Conservation (phyloP, 352 stramenopile genomes). For the Globisporangium parvum region DNA sequence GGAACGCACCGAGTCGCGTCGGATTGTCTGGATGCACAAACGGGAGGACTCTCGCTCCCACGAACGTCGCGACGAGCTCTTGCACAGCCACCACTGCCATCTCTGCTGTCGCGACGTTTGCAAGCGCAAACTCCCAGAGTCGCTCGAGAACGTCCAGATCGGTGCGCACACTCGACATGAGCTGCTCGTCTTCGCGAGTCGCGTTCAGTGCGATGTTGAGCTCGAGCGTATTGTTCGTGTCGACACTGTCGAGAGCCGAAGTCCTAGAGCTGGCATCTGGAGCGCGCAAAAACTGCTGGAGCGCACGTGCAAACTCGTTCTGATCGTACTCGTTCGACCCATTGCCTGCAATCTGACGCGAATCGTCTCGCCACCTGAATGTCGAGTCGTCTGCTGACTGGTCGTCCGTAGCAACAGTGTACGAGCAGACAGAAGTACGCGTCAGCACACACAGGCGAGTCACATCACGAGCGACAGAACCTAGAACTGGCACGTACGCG, state of each 20-base stretch:
- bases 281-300: conserved; percentile 6
- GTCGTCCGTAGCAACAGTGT: not conserved
- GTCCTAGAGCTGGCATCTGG: not conserved
- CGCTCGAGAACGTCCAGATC: conserved; percentile 15
- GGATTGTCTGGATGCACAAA: conserved; percentile 12
- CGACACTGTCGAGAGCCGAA: not conserved
- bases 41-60: conserved; percentile 4
- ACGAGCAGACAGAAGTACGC: not conserved
- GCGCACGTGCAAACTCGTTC: not conserved
- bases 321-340: not conserved
- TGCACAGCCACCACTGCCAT: conserved; percentile 3
- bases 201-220: conserved; percentile 6
- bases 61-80: conserved; percentile 10
- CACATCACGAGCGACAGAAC: not conserved
- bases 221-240: conserved; percentile 14
- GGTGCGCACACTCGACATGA: not conserved
- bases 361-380: not conserved
- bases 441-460: not conserved
- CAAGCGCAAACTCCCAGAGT: conserved; percentile 16
- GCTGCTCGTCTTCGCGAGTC: conserved; percentile 5
- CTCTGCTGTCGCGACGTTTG: not conserved
- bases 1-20: conserved; percentile 9
- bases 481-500: conserved; percentile 6
- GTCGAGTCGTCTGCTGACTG: conserved; percentile 2
- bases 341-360: not conserved